Percentiles rank a stretch among this genome's conserved stretches.
Evolutionary conservation across 225 moss, liverwort and hornwort genomes (phyloP).

Genomic region (Asterella californica): DNA sequence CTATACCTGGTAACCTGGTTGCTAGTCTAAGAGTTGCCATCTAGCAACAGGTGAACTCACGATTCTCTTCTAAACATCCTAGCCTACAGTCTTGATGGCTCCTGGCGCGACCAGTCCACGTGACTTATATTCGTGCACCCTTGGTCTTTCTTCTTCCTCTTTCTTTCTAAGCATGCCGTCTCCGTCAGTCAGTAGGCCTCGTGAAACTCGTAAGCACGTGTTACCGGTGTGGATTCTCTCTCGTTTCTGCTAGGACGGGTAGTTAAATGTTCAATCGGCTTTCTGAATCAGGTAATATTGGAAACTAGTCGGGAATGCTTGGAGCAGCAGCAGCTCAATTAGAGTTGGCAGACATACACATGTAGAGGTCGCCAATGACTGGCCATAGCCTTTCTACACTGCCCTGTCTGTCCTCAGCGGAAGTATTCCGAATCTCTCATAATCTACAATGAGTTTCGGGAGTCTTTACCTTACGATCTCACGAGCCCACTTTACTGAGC

Average conservation of each 20-base stretch:
- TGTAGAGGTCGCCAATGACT: neutral
- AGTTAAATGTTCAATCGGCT: neutral
- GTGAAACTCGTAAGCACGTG: neutral
- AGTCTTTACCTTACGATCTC: neutral
- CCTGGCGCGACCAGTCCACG: neutral
- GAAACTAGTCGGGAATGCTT: constrained; percentile 1
- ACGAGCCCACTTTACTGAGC: neutral
- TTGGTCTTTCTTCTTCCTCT: neutral
- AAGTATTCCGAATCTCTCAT: neutral
- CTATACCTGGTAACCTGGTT: constrained; percentile 8
- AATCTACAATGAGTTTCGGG: neutral
- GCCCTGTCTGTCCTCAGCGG: neutral
- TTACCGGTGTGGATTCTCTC: neutral
- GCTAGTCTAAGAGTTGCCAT: neutral
- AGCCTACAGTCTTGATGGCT: constrained; percentile 5
- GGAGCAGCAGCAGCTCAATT: constrained; percentile 1
- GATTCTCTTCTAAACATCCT: constrained; percentile 4
- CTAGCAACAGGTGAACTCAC: constrained; percentile 6
- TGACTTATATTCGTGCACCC: constrained; percentile 12
- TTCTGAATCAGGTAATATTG: neutral
- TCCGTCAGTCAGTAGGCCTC: neutral
- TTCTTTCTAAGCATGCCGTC: neutral
- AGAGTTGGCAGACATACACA: neutral
- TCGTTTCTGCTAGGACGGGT: neutral
- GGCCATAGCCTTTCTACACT: neutral